Conservation (phyloP, 139 green algal species). For the Chara braunii region DNA sequence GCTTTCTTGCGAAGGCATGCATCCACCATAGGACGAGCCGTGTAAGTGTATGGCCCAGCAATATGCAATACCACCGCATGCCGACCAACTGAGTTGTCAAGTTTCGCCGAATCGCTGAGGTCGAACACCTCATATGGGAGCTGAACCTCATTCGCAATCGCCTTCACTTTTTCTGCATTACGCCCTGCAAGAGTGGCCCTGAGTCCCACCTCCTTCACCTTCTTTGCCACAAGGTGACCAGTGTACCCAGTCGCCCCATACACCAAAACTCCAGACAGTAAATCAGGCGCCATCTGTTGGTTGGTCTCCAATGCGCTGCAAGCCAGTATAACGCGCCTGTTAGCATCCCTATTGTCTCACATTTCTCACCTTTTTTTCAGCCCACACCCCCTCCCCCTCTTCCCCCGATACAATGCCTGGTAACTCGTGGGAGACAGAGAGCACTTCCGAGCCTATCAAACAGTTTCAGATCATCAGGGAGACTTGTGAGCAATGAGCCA, state of each 20-base stretch:
- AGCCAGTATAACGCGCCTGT: too few species aligned
- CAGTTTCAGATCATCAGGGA: too few species aligned
- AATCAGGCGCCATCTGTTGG: too few species aligned
- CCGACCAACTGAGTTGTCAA: background rate
- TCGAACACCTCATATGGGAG: conserved; percentile 32
- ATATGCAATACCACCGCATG: conserved; percentile 30
- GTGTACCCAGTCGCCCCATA: conserved; percentile 29
- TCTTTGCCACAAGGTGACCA: conserved; percentile 10
- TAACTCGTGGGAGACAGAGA: too few species aligned
- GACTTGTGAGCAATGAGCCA: too few species aligned
- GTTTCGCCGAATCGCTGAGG: background rate
- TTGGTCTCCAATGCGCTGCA: too few species aligned
- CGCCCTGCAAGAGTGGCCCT: conserved; percentile 15
- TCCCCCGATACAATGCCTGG: too few species aligned
- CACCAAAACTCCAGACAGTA: conserved; percentile 9
- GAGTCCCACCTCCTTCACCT: conserved; percentile 16
- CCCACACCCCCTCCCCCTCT: too few species aligned
- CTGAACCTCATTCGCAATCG: background rate
- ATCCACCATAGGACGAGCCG: conserved; percentile 31
- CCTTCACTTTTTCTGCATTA: conserved; percentile 11
- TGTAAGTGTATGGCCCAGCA: conserved; percentile 38
- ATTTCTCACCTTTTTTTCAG: too few species aligned
- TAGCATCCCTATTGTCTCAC: too few species aligned
- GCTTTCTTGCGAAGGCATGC: conserved; percentile 10
- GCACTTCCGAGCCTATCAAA: too few species aligned